Evolutionary conservation across 2,329 filamentous ascomycete species (phyloP), one percentile per base, ranked within the genome.

Genomic region (Cordyceps fumosorosea): DNA sequence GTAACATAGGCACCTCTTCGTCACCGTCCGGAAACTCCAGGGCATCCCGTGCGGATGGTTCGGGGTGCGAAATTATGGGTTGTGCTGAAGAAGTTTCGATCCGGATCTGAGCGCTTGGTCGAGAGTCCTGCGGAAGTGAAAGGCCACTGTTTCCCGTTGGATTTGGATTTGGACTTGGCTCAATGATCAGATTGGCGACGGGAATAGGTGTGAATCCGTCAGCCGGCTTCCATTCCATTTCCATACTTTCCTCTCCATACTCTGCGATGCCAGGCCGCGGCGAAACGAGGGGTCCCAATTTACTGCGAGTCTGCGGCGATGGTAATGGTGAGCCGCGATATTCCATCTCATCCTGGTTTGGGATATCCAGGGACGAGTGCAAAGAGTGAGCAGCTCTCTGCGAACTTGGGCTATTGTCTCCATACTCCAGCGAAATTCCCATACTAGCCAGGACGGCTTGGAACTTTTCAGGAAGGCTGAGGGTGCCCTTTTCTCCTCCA

Each of bases 351-450:
- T n/a, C 3, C 8, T 34, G 26, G 24, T 18, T 47, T 8, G 37
- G 3, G 16, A 5, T 26, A 24, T 37, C n/a, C 12, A 34, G 34
- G 11, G 57, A 37, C 6, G 50, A 53, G 34, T n/a, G 48, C 1
- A 40, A 60, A 5, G 57, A 47, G 18, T 18, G 40, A 11, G 57
- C 55, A 48, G n/a, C 42, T 53, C 51, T 61, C 8, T 14, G 44
- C 16, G 73, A 74, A 5, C 50, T 57, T 7, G 68, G 68, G 6
- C 66, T 70, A 58, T 72, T 68, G 44, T 76, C 73, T 24, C 80
- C 79, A 62, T 88, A 83, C 64, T 90, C 86, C 60, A 95, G 79
- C 48, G 86, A 81, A 65, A 93, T 91, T 24, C 87, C 87, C 81
- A 91, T 86, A 56, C 84, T 81, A 18, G 76, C 78, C 66, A 96